Percentiles rank a stretch among this genome's conserved stretches.
Conservation (phyloP, 176 grass and related monocot genomes). For the Paspalum notatum region DNA sequence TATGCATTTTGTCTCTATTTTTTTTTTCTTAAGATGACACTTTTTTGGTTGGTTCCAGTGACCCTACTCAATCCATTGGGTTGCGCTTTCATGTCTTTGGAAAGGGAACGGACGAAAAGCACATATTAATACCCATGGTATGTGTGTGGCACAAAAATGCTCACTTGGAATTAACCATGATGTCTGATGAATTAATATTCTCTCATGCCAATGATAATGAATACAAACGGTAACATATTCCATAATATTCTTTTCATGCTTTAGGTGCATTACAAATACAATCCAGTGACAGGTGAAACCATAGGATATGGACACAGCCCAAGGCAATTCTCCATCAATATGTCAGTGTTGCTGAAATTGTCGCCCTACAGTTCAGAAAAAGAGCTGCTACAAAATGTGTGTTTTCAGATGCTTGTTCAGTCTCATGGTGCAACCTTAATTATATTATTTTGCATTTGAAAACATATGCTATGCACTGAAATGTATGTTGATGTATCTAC, state of each 20-base stretch:
- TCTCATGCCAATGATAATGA: neutral
- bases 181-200: neutral
- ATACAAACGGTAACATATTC: neutral
- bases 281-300: slow-evolving; percentile 36
- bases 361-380: slow-evolving; percentile 56
- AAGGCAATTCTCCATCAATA: slow-evolving; percentile 49
- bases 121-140: slow-evolving; percentile 54
- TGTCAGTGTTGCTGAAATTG: slow-evolving; percentile 46
- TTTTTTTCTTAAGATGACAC: neutral
- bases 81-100: slow-evolving; percentile 46
- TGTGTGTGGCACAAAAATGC: neutral
- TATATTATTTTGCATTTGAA: neutral
- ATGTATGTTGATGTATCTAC: neutral
- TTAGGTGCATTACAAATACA: slow-evolving; percentile 61
- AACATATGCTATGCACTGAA: neutral
- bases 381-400: slow-evolving; percentile 58
- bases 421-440: neutral
- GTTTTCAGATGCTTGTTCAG: neutral
- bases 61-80: slow-evolving; percentile 52
- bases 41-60: slow-evolving; percentile 29
- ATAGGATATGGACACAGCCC: slow-evolving; percentile 1
- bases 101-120: slow-evolving; percentile 16
- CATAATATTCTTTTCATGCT: slow-evolving; percentile 1
- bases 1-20: neutral
- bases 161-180: neutral